Conservation (phyloP, 345 rosid species). For the Brassica rapa region DNA sequence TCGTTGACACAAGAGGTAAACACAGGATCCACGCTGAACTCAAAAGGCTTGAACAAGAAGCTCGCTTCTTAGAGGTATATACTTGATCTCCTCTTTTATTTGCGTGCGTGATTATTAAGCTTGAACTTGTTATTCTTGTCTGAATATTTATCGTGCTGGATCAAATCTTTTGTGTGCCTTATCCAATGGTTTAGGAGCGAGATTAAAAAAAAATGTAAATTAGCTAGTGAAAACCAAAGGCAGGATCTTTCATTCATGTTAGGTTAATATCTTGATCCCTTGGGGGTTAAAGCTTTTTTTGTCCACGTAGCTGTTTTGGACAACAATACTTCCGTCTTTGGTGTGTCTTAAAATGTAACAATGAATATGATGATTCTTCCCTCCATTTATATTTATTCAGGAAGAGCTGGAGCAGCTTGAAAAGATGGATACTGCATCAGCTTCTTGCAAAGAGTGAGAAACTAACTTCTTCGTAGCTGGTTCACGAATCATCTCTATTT, state of each 20-base stretch:
- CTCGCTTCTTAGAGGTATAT: constrained; percentile 67
- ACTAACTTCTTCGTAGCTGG: background rate
- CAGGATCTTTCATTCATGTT: too few species aligned
- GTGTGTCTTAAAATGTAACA: background rate
- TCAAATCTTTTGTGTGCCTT: background rate
- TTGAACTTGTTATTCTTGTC: background rate
- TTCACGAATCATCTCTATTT: background rate
- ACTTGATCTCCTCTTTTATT: background rate
- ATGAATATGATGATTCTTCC: background rate
- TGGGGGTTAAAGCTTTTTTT: background rate
- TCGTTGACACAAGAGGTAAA: constrained; percentile 68
- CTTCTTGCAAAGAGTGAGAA: constrained; percentile 74
- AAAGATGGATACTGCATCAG: constrained; percentile 68
- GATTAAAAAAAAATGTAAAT: too few species aligned
- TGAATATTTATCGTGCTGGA: background rate
- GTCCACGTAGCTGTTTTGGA: constrained; percentile 5
- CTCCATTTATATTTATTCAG: constrained; percentile 43
- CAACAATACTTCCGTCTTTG: background rate
- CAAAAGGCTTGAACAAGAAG: constrained; percentile 82
- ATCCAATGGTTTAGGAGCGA: background rate
- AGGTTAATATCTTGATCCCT: background rate
- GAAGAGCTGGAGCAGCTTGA: constrained; percentile 82
- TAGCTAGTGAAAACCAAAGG: too few species aligned
- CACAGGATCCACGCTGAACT: constrained; percentile 80
- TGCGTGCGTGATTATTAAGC: background rate